Percentiles rank a stretch among this genome's conserved stretches.
Conservation (phyloP, 768 basidiomycete genomes). For the Auricularia cornea region DNA sequence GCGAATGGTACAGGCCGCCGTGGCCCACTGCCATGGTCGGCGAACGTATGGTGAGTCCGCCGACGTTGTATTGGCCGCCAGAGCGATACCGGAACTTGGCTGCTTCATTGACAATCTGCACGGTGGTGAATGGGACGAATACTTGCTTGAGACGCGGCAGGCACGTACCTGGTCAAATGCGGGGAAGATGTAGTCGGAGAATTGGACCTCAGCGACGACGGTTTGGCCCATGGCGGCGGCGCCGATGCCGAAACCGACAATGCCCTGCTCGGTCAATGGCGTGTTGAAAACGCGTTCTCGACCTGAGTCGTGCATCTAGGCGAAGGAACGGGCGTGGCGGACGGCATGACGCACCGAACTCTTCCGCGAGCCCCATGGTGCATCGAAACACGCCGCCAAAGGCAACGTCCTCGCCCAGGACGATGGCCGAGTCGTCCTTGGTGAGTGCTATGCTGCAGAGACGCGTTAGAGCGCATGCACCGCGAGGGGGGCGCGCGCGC, state of each 20-base stretch:
- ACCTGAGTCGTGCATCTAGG: conserved; percentile 34
- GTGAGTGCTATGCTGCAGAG: conserved; percentile 59
- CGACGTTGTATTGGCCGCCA: conserved; percentile 75
- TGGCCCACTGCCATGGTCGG: conserved; percentile 91
- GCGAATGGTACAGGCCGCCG: conserved; percentile 89
- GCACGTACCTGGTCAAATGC: conserved; percentile 83
- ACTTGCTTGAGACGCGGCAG: conserved; percentile 3
- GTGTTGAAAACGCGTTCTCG: conserved; percentile 94
- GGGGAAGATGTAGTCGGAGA: conserved; percentile 85
- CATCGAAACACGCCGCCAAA: conserved; percentile 95
- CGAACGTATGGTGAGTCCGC: conserved; percentile 71
- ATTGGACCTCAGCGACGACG: conserved; percentile 85
- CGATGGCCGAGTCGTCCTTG: conserved; percentile 80
- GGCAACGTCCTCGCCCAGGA: conserved; percentile 88
- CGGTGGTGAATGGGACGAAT: not conserved
- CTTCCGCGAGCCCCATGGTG: conserved; percentile 88
- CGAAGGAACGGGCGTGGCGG: not conserved
- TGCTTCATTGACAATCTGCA: conserved; percentile 85
- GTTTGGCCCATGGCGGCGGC: conserved; percentile 89
- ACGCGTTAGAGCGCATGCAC: not conserved
- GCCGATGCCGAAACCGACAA: conserved; percentile 91
- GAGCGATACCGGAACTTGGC: conserved; percentile 90
- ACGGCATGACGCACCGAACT: conserved; percentile 57
- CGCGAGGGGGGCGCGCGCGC: conserved; percentile 7
- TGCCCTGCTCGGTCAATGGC: conserved; percentile 86